Evolutionary conservation across 352 stramenopile species (phyloP), one percentile per base, ranked within the genome.

Genomic region (Globisporangium alternatum): DNA sequence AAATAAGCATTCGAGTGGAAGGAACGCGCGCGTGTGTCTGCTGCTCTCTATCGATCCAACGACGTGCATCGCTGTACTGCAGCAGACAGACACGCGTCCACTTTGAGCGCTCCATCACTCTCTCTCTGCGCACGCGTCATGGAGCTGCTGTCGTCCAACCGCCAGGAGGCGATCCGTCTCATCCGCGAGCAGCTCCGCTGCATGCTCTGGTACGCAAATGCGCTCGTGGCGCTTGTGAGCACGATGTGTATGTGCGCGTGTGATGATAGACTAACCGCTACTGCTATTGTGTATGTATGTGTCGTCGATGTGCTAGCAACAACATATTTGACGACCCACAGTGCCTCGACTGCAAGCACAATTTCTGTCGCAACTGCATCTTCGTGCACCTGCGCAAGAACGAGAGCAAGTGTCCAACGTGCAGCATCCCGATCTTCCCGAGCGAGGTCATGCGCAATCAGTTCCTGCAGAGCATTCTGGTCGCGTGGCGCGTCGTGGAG

Each of bases 311-410:
- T 43, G 22, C 28, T 64, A 94, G 86, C 63, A 66, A 67, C 33
- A 63, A 76, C 15, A 82, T 90, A 30, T 90, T 95, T 67, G 77
- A 89, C n/a, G 87, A 95, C 65, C 83, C 87, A 51, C 87, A 95
- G 39, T 92, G 85, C 57, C 77, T 95, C 58, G 82, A 89, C 70
- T 95, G 87, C 69, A 93, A 95, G 60, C 87, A 95, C 80, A 95
- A 95, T 60, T 95, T 94, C 56, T 95, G 87, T 56, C 81, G 74
- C 68, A 63, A 72, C 22, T 95, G 85, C 70, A 93, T 94, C 56
- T 74, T 87, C 28, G 56, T 75, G 35, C 81, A 93, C 48, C 60
- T 95, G 45, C 72, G 71, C 47, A 82, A 77, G 54, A 76, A 78
- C 58, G 71, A 88, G 55, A 81, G 73, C 39, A 68, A 77, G 44